Percentiles rank a stretch among this genome's conserved stretches.
Evolutionary conservation across 1,139 yeast genomes (phyloP).

Genomic region (Diutina ranongensis): DNA sequence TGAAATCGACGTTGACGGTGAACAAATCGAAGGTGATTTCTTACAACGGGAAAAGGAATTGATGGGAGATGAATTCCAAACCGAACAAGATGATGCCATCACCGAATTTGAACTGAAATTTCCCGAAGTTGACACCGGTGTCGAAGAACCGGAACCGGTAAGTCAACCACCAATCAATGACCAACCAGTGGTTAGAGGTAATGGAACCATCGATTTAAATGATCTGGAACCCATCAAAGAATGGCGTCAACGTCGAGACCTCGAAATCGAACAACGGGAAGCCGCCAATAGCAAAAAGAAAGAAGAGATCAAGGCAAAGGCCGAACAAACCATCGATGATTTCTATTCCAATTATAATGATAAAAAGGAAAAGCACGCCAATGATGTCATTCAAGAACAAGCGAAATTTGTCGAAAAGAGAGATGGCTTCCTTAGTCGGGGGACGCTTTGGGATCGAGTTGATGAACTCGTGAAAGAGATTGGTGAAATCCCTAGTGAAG

Average conservation of each 20-base stretch:
- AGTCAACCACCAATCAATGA: too few relatives aligned
- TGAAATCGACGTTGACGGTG: conserved; percentile 20
- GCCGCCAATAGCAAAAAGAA: conserved; percentile 56
- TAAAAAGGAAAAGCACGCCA: conserved; percentile 66
- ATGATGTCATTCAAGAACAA: conserved; percentile 54
- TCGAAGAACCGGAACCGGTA: conserved; percentile 8
- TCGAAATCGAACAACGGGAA: conserved; percentile 78
- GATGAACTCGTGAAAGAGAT: conserved; percentile 34
- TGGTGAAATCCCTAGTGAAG: conserved; percentile 21
- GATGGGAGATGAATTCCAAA: conserved; percentile 71
- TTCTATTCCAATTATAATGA: conserved; percentile 87
- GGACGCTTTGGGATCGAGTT: conserved; percentile 86
- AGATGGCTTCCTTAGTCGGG: conserved; percentile 65
- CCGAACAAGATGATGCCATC: conserved; percentile 56
- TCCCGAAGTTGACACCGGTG: conserved; percentile 39
- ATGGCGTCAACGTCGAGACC: conserved; percentile 79
- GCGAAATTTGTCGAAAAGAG: conserved; percentile 65
- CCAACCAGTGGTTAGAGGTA: neutral
- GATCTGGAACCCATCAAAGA: conserved; percentile 50
- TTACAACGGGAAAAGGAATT: conserved; percentile 76
- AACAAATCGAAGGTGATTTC: conserved; percentile 43
- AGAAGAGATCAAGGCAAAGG: conserved; percentile 59
- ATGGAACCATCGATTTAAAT: conserved; percentile 16
- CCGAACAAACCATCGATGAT: conserved; percentile 82
- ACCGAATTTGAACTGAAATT: conserved; percentile 56